phyloP scores from a whole-genome alignment of 305 asterid genomes.

The Solanum hybrid region DNA sequence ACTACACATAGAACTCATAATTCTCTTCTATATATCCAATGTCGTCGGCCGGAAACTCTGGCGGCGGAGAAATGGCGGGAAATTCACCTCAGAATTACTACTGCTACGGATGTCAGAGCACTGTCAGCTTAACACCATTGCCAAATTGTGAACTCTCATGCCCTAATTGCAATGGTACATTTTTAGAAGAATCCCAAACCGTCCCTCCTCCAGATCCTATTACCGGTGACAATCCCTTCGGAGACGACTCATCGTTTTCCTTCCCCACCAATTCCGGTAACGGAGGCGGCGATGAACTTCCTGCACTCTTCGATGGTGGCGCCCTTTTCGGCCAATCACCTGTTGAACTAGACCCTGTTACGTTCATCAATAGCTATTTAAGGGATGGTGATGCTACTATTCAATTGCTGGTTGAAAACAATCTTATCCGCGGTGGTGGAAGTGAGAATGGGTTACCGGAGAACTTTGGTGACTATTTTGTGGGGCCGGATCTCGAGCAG shows the following conservation, averaged over 20 bases:
- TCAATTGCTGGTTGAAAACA: conserved; percentile 39
- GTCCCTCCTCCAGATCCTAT: conserved; percentile 22
- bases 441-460: conserved; percentile 27
- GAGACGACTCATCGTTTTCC: background rate
- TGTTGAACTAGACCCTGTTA: conserved; percentile 39
- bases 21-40: conserved; percentile 5
- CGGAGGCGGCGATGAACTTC: background rate
- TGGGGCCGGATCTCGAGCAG: conserved; percentile 28
- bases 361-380: conserved; percentile 31
- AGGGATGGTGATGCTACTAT: conserved; percentile 38
- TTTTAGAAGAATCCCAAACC: conserved; percentile 46
- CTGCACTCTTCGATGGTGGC: conserved; percentile 10
- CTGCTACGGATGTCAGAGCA: conserved; percentile 46
- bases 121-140: conserved; percentile 33
- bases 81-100: conserved; percentile 24
- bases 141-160: conserved; percentile 42
- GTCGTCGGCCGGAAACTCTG: conserved; percentile 34
- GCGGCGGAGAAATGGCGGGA: conserved; percentile 17
- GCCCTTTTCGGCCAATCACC: conserved; percentile 19
- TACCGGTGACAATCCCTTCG: background rate
- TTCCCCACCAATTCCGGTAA: conserved; percentile 8
- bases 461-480: conserved; percentile 32
- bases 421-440: conserved; percentile 18
- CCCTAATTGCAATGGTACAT: conserved; percentile 54
- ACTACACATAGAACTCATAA: background rate